These are phyloP conservation scores for Diaporthe citriasiana DNA, from an alignment of 2,329 filamentous ascomycete species.

Conservation along the genomic window DNA sequence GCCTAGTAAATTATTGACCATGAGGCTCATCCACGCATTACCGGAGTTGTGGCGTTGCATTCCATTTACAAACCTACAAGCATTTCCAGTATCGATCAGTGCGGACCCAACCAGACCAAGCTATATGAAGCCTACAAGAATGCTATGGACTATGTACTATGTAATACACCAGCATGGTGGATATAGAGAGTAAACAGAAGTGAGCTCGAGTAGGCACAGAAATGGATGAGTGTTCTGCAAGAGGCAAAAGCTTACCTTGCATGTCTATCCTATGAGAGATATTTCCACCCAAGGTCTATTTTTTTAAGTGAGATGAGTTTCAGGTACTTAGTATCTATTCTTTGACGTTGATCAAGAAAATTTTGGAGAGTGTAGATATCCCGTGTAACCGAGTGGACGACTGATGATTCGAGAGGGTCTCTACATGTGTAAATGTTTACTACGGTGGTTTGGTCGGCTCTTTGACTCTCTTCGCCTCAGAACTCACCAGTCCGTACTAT, in stretches of 20 bases:
- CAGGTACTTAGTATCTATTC: background rate
- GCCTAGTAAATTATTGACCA: background rate
- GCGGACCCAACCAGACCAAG: background rate
- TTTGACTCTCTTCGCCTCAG: background rate
- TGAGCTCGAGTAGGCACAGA: too few species aligned
- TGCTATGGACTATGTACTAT: background rate
- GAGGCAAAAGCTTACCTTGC: too few species aligned
- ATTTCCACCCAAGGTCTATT: too few species aligned
- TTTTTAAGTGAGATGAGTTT: too few species aligned
- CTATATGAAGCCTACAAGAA: background rate
- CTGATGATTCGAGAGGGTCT: background rate
- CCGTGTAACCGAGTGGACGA: background rate
- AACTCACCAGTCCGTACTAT: background rate
- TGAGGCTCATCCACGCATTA: background rate
- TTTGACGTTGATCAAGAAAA: background rate
- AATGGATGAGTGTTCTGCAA: too few species aligned
- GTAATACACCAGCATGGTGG: too few species aligned
- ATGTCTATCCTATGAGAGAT: too few species aligned
- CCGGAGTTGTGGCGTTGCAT: background rate
- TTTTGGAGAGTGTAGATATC: background rate
- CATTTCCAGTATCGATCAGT: background rate
- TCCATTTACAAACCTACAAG: background rate
- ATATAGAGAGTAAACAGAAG: too few species aligned
- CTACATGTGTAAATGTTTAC: background rate
- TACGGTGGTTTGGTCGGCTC: too few species aligned